These are phyloP conservation scores for Coemansia sp. DNA, from an alignment of 192 early-diverging fungal species.

Conservation along the genomic window DNA sequence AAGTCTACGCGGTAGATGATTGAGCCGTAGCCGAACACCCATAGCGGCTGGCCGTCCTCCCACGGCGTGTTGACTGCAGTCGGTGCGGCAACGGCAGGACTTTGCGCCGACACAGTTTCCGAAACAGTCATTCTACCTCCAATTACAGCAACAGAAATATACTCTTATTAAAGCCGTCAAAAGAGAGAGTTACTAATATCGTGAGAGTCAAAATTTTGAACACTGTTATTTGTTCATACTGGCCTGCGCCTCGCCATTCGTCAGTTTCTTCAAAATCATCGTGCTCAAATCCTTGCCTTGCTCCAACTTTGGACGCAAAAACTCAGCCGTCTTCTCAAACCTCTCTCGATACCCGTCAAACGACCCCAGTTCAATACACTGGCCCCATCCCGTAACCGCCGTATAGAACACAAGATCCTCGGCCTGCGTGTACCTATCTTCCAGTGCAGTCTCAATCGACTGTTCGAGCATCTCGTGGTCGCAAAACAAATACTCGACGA, in stretches of 20 bases:
- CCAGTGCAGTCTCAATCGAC: slow-evolving; percentile 80
- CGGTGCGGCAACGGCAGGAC: neutral
- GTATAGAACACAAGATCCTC: slow-evolving; percentile 88
- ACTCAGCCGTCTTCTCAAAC: slow-evolving; percentile 81
- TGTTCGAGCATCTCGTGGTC: slow-evolving; percentile 80
- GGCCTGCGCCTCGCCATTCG: slow-evolving; percentile 9
- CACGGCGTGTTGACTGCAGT: slow-evolving; percentile 22
- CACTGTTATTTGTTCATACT: no score
- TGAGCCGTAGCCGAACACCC: slow-evolving; percentile 72
- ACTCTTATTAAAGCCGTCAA: neutral
- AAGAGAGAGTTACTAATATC: neutral
- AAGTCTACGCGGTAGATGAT: slow-evolving; percentile 75
- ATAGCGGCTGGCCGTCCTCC: slow-evolving; percentile 42
- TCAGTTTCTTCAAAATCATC: slow-evolving; percentile 54
- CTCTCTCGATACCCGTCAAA: slow-evolving; percentile 81
- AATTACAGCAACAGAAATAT: no score
- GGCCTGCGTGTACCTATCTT: slow-evolving; percentile 68
- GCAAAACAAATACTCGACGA: slow-evolving; percentile 90
- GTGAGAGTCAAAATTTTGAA: neutral
- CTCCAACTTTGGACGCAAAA: slow-evolving; percentile 70
- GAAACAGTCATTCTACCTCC: neutral
- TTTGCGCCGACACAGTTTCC: neutral
- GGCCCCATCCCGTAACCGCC: slow-evolving; percentile 90
- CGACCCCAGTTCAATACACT: slow-evolving; percentile 78
- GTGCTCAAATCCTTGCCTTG: slow-evolving; percentile 60